Base-by-base conservation (phyloP, 2,329 filamentous ascomycete species). In the Colletotrichum sp. region DNA sequence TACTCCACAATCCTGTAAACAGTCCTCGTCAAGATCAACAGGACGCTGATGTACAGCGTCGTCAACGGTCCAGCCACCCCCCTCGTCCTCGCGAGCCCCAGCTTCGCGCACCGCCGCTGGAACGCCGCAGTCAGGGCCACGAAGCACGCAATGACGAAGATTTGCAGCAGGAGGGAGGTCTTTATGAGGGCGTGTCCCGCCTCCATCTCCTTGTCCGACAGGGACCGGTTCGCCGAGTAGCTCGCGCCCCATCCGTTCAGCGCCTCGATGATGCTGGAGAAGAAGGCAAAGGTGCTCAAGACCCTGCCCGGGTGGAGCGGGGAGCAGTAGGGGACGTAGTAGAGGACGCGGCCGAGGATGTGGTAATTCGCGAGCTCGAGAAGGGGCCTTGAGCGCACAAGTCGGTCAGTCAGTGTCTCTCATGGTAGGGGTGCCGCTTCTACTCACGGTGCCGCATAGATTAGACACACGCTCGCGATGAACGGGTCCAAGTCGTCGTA, bases 281-380 rank as follows among this genome's bases (percentile, higher is more conserved):
- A 78, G 39, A 83, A 83, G 16, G 85, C 86, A 76, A 90, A 90
- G 2, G 85, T 87, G 7, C 84, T 85, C 19, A 90, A 79, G 19
- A 89, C 86, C 30, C 85, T 82, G 27, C 85, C 83, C 0, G 88
- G 87, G 52, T 87, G 83, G 36, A 90, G 81, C 0, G 91, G 91
- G 0, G 91, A 87, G 72, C 90, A 86, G 79, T 92, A 90, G 0
- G 91, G 91, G 4, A 91, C 86, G 80, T 92, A 92, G 81, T 90
- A 90, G 25, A 93, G 85, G 15, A 92, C 85, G 6, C 91, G 88
- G 3, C 89, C 89, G 28, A 93, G 88, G 71, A 92, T 87, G 78
- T 91, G 88, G 82, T 93, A 93, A 79, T 93, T 92, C 71, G 90
- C 87, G 5, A 91, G 86, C 68, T 91, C 91, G 55, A 92, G 88